Evolutionary conservation across 2,329 filamentous ascomycete species (phyloP).

Genomic region (Exophiala bonariae): DNA sequence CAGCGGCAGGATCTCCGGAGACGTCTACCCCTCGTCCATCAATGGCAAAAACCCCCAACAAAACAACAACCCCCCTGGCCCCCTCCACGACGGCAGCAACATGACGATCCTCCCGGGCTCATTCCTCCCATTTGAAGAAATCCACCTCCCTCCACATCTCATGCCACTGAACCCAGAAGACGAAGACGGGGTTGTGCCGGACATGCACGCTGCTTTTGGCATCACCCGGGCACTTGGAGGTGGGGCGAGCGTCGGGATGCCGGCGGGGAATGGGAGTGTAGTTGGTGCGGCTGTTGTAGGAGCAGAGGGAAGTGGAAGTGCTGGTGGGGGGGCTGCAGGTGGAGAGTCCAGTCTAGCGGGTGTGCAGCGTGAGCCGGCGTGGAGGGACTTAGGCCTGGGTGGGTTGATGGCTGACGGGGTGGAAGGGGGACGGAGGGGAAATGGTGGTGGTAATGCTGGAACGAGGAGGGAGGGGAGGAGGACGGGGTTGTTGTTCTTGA

Average conservation of each 20-base stretch:
- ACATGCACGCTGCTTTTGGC: slow-evolving; percentile 67
- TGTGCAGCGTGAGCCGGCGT: slow-evolving; percentile 37
- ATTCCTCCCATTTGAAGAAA: slow-evolving; percentile 58
- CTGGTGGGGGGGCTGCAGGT: slow-evolving; percentile 6
- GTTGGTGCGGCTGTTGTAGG: slow-evolving; percentile 13
- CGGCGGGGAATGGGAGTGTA: slow-evolving; percentile 36
- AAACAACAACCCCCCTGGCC: slow-evolving; percentile 6
- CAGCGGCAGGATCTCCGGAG: slow-evolving; percentile 7
- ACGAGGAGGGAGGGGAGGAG: slow-evolving; percentile 9
- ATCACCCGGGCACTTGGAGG: slow-evolving; percentile 62
- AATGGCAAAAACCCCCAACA: slow-evolving; percentile 15
- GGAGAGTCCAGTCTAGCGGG: slow-evolving; percentile 22
- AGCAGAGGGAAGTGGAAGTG: slow-evolving; percentile 4
- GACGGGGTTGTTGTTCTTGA: slow-evolving; percentile 19
- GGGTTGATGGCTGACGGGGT: slow-evolving; percentile 19
- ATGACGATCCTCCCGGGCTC: slow-evolving; percentile 34
- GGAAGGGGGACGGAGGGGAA: slow-evolving; percentile 13
- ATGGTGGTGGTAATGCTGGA: slow-evolving; percentile 7
- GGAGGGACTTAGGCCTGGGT: slow-evolving; percentile 56
- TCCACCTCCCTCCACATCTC: slow-evolving; percentile 60
- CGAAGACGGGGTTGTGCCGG: slow-evolving; percentile 66
- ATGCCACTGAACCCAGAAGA: slow-evolving; percentile 67
- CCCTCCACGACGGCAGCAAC: slow-evolving; percentile 18
- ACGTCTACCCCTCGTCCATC: slow-evolving; percentile 8
- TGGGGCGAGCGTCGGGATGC: slow-evolving; percentile 50